These are phyloP conservation scores for Scenedesmus sp. DNA, from an alignment of 163 green algal genomes.

Conservation along the genomic window DNA sequence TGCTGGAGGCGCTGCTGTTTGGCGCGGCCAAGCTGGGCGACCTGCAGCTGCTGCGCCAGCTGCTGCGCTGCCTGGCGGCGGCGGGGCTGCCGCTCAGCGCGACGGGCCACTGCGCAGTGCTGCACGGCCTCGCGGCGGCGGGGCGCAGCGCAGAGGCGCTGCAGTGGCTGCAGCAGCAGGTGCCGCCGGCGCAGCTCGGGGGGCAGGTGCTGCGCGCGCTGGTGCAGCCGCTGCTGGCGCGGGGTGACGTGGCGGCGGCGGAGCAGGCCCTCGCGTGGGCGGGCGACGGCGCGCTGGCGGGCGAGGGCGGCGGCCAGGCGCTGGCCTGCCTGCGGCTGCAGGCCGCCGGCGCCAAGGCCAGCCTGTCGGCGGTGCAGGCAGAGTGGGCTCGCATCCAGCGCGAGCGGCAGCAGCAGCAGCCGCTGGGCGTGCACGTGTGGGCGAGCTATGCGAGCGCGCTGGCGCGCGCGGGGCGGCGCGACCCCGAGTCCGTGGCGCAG, in stretches of 20 bases:
- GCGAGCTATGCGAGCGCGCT: conserved; percentile 4
- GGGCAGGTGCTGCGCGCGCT: conserved; percentile 8
- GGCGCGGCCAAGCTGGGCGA: conserved; percentile 27
- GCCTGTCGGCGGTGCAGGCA: conserved; percentile 16
- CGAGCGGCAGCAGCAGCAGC: conserved; percentile 15
- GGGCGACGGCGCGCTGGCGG: not conserved
- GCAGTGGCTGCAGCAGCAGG: conserved; percentile 34
- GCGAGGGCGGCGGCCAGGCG: not conserved
- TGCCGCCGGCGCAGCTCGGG: conserved; percentile 10
- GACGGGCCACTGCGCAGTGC: conserved; percentile 21
- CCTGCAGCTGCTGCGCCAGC: conserved; percentile 15
- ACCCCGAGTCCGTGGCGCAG: not conserved
- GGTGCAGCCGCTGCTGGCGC: conserved; percentile 42
- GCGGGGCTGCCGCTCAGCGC: conserved; percentile 2
- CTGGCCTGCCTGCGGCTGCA: conserved; percentile 19
- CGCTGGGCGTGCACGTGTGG: not conserved
- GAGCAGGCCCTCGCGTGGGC: conserved; percentile 9
- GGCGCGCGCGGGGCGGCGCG: not conserved
- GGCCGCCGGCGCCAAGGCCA: conserved; percentile 12
- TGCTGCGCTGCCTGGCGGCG: conserved; percentile 17
- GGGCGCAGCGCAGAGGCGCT: conserved; percentile 8
- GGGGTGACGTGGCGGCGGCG: conserved; percentile 6
- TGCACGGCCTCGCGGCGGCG: conserved; percentile 19
- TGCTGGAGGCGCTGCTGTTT: conserved; percentile 42
- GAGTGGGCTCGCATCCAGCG: conserved; percentile 25